These are phyloP conservation scores for Ganoderma sinense DNA, from an alignment of 1,284 basidiomycete genomes.

Conservation along the genomic window DNA sequence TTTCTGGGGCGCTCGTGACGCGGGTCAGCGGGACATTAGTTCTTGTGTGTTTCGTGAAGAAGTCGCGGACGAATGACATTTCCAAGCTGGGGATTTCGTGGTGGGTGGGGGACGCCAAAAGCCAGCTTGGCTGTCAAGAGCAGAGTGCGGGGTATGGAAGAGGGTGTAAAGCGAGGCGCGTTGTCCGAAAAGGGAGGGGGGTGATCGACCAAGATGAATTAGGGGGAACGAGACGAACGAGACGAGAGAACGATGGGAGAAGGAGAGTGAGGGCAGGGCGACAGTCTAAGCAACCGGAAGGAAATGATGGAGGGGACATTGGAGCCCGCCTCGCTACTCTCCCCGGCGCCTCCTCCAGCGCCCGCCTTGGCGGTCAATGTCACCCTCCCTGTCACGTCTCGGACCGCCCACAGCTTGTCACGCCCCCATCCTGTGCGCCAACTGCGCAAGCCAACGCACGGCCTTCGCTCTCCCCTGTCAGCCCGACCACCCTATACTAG, in stretches of 20 bases:
- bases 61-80: slow-evolving; percentile 32
- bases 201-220: slow-evolving; percentile 9
- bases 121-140: slow-evolving; percentile 23
- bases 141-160: slow-evolving; percentile 4
- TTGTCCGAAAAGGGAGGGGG: background rate
- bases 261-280: background rate
- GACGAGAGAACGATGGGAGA: slow-evolving; percentile 8
- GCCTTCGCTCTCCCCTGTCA: background rate
- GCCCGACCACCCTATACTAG: background rate
- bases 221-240: slow-evolving; percentile 6
- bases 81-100: slow-evolving; percentile 21
- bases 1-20: slow-evolving; percentile 27
- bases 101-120: slow-evolving; percentile 19
- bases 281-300: slow-evolving; percentile 1
- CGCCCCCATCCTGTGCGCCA: background rate
- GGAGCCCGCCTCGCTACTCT: background rate
- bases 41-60: slow-evolving; percentile 23
- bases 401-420: background rate
- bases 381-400: background rate
- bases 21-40: slow-evolving; percentile 27
- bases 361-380: background rate
- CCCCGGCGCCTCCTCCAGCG: background rate
- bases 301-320: background rate
- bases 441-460: background rate
- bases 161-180: background rate